Conservation (phyloP, 352 stramenopile species). For the Pythium periplocum region DNA sequence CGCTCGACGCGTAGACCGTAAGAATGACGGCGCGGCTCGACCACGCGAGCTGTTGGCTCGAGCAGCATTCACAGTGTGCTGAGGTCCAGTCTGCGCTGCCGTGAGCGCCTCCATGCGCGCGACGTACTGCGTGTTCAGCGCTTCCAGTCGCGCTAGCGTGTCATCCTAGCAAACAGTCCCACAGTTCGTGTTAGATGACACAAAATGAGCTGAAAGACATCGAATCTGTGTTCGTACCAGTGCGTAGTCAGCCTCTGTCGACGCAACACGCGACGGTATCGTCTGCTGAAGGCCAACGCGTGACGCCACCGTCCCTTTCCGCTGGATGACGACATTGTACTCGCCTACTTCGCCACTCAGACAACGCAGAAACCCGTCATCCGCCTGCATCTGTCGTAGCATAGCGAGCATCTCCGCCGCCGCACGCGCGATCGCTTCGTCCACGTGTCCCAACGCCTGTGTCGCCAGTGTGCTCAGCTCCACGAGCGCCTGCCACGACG, state of each 20-base stretch:
- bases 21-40: conserved; percentile 4
- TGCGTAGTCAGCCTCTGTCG: neutral
- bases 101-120: neutral
- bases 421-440: conserved; percentile 17
- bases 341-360: conserved; percentile 31
- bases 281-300: neutral
- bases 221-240: too few species aligned
- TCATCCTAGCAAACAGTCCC: neutral
- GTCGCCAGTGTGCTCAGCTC: conserved; percentile 29
- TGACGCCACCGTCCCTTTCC: neutral
- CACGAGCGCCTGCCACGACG: conserved; percentile 34
- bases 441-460: conserved; percentile 11
- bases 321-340: conserved; percentile 1
- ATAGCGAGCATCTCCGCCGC: conserved; percentile 39
- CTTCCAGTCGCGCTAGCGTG: conserved; percentile 7
- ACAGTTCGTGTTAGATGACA: too few species aligned
- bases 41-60: neutral
- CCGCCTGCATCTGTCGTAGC: conserved; percentile 31
- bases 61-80: neutral
- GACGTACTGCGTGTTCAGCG: conserved; percentile 13
- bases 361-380: conserved; percentile 68
- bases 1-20: conserved; percentile 1
- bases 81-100: neutral
- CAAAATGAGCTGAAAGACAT: too few species aligned
- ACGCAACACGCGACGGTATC: neutral